Evolutionary conservation across 768 basidiomycete genomes (phyloP), one percentile per base, ranked within the genome.

Genomic region (Phlebiopsis flavidoalba): DNA sequence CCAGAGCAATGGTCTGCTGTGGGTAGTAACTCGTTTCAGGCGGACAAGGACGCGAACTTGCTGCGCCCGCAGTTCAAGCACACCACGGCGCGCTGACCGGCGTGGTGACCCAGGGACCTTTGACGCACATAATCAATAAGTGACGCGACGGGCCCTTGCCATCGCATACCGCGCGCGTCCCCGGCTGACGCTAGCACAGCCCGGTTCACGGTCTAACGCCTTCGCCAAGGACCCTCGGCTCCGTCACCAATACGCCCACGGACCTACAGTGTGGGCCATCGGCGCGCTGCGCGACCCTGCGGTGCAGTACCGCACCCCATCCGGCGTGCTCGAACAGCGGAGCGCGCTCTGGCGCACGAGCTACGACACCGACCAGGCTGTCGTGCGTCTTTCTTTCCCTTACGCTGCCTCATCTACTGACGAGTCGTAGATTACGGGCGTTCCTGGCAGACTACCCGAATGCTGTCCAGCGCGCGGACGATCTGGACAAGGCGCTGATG

Each of bases 151-250:
- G 14, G 24, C 7, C 21, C 19, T 7, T n/a, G 14, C 17, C 21
- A n/a, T 19, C 10, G 17, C n/a, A n/a, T 12, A 33, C 11, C 31
- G 40, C 40, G 40, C 40, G 12, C 47, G n/a, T 17, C 36, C 22
- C 22, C n/a, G 26, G 10, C 40, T n/a, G 19, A 4, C 1, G 33
- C 53, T 45, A 24, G 15, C 33, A 8, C 60, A 60, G 63, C 11
- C 54, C 59, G n/a, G 14, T 71, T 64, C 52, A 36, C 63, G 3
- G 68, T 70, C 3, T 71, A 65, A n/a, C 57, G 72, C 60, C 8
- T 60, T 74, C 22, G 53, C 73, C 1, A 59, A 64, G 2, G 66
- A 73, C 47, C n/a, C 67, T 73, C 4, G 72, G 73, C 2, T 59
- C 5, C 10, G 67, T 72, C 19, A 43, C 46, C 17, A 17, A 43